Evolutionary conservation across 2,329 filamentous ascomycete species (phyloP).

Genomic region (Aspergillus sp.): DNA sequence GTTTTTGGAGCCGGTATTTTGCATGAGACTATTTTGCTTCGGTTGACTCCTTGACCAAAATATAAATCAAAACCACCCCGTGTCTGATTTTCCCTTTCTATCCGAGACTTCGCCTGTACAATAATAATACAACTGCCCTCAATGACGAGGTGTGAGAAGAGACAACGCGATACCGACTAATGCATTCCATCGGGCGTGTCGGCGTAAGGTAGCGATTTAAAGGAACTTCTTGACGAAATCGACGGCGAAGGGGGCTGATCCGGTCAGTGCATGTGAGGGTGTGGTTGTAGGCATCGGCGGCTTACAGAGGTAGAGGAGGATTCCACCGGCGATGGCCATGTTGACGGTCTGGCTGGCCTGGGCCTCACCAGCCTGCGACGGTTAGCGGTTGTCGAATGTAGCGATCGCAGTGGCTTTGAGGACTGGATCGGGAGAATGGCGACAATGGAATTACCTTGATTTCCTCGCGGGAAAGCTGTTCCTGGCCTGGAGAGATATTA

Average conservation of each 20-base stretch:
- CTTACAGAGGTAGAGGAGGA: slow-evolving; percentile 63
- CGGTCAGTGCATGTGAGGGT: neutral
- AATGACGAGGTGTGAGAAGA: slow-evolving; percentile 3
- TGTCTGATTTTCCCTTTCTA: slow-evolving; percentile 20
- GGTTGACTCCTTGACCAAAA: neutral
- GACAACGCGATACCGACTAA: slow-evolving; percentile 3
- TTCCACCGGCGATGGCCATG: slow-evolving; percentile 53
- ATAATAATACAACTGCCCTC: slow-evolving; percentile 36
- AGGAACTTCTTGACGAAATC: slow-evolving; percentile 50
- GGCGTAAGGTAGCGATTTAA: slow-evolving; percentile 24
- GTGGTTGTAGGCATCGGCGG: neutral
- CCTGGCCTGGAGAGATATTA: slow-evolving; percentile 31
- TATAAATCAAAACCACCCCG: slow-evolving; percentile 4
- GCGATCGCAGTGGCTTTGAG: neutral
- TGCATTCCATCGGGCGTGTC: neutral
- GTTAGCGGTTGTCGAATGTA: slow-evolving; percentile 9
- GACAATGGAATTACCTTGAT: slow-evolving; percentile 35
- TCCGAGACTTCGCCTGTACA: slow-evolving; percentile 27
- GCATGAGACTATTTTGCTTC: slow-evolving; percentile 1
- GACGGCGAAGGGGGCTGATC: slow-evolving; percentile 49
- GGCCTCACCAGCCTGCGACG: slow-evolving; percentile 48
- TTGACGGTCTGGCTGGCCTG: slow-evolving; percentile 55
- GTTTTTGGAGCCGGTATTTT: slow-evolving; percentile 12
- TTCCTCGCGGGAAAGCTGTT: slow-evolving; percentile 48
- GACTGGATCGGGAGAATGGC: neutral